Evolutionary conservation across 192 early-diverging fungal genomes (phyloP).

Genomic region (Backusella mclennaniae): DNA sequence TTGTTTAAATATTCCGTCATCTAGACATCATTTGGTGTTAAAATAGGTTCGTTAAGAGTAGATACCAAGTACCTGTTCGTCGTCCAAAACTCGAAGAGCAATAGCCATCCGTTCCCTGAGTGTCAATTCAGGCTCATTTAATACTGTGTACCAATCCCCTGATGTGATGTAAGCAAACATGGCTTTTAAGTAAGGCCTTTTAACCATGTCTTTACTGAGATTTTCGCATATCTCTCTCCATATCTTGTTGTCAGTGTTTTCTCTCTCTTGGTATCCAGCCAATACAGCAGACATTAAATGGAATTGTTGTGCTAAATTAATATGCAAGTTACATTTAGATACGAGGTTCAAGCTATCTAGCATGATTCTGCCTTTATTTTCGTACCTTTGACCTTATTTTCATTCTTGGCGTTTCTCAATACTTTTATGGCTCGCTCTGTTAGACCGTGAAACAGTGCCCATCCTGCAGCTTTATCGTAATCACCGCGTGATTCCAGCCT

Average conservation of each 20-base stretch:
- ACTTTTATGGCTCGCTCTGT: slow-evolving; percentile 71
- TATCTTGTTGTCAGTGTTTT: slow-evolving; percentile 19
- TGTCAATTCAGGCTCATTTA: slow-evolving; percentile 67
- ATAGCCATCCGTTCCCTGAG: slow-evolving; percentile 81
- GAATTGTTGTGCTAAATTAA: slow-evolving; percentile 61
- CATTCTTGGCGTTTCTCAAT: slow-evolving; percentile 49
- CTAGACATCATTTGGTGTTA: slow-evolving; percentile 21
- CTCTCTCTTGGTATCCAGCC: slow-evolving; percentile 53
- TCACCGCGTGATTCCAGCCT: slow-evolving; percentile 68
- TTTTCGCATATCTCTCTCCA: slow-evolving; percentile 66
- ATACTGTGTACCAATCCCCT: slow-evolving; percentile 75
- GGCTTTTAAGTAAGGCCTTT: slow-evolving; percentile 75
- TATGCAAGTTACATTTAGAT: neutral
- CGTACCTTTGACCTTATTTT: slow-evolving; percentile 34
- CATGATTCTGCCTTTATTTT: slow-evolving; percentile 16
- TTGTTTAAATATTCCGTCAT: slow-evolving; percentile 61
- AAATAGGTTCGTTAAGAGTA: neutral
- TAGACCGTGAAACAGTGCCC: slow-evolving; percentile 83
- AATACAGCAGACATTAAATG: slow-evolving; percentile 82
- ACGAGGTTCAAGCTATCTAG: neutral
- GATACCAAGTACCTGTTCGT: slow-evolving; percentile 60
- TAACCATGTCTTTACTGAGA: slow-evolving; percentile 55
- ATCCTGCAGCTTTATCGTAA: slow-evolving; percentile 84
- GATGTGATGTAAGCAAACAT: slow-evolving; percentile 88
- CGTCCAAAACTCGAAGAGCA: slow-evolving; percentile 82